Conservation (phyloP, 2,329 filamentous ascomycete genomes). For the Cyanodermella asteris region DNA sequence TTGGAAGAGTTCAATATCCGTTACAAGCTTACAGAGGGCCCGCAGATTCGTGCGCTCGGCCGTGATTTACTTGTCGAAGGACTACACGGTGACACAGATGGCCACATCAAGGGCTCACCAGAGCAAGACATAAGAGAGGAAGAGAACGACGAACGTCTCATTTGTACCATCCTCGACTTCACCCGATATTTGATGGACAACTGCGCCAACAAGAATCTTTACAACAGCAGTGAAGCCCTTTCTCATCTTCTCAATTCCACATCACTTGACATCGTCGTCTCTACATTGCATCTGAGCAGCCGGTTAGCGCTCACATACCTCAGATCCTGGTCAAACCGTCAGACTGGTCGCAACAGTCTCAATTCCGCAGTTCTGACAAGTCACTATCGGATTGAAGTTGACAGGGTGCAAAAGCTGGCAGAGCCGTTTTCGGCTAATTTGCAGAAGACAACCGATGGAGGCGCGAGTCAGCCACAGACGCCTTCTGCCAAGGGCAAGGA, state of each 20-base stretch:
- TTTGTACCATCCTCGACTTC: slow-evolving; percentile 65
- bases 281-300: slow-evolving; percentile 57
- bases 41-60: slow-evolving; percentile 57
- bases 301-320: slow-evolving; percentile 85
- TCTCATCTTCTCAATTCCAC: slow-evolving; percentile 79
- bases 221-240: slow-evolving; percentile 76
- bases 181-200: slow-evolving; percentile 76
- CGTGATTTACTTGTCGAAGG: slow-evolving; percentile 41
- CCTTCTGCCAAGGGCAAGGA: slow-evolving; percentile 56
- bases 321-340: slow-evolving; percentile 66
- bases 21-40: slow-evolving; percentile 61
- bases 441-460: too few relatives aligned
- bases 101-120: too few relatives aligned
- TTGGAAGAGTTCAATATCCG: slow-evolving; percentile 59
- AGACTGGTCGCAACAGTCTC: slow-evolving; percentile 44
- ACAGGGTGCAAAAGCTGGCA: slow-evolving; percentile 67
- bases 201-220: slow-evolving; percentile 90
- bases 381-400: slow-evolving; percentile 54
- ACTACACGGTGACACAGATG: slow-evolving; percentile 31
- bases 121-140: too few relatives aligned
- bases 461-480: slow-evolving; percentile 27
- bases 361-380: slow-evolving; percentile 56
- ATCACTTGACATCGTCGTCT: slow-evolving; percentile 54
- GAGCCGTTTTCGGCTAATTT: slow-evolving; percentile 65
- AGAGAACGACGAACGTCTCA: slow-evolving; percentile 60